These are phyloP conservation scores for Hymenoscyphus occultus DNA, from an alignment of 2,329 filamentous ascomycete genomes.

Conservation along the genomic window DNA sequence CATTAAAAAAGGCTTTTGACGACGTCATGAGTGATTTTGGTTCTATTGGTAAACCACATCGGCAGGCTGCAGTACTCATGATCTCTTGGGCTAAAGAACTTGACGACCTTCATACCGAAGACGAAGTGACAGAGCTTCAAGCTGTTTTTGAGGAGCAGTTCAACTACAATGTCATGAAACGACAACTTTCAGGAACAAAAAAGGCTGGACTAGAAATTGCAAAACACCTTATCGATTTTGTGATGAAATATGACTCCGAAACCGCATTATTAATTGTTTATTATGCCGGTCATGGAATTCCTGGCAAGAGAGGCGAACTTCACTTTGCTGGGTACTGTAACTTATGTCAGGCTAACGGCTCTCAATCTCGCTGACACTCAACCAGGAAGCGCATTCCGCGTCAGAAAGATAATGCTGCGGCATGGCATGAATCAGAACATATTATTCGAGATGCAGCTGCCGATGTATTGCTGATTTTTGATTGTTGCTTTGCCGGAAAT, in stretches of 20 bases:
- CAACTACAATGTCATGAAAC: slow-evolving; percentile 19
- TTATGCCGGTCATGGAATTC: slow-evolving; percentile 34
- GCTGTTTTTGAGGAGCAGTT: slow-evolving; percentile 14
- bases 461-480: slow-evolving; percentile 15
- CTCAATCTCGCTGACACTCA: neutral
- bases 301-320: slow-evolving; percentile 10
- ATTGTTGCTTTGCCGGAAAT: slow-evolving; percentile 17
- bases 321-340: slow-evolving; percentile 12
- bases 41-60: slow-evolving; percentile 5
- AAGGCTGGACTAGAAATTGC: slow-evolving; percentile 22
- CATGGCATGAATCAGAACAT: slow-evolving; percentile 9
- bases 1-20: neutral
- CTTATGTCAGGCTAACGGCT: neutral
- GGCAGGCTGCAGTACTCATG: slow-evolving; percentile 13
- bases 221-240: slow-evolving; percentile 24
- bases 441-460: slow-evolving; percentile 9
- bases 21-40: slow-evolving; percentile 13
- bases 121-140: slow-evolving; percentile 12
- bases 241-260: slow-evolving; percentile 22
- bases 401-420: slow-evolving; percentile 8
- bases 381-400: slow-evolving; percentile 9
- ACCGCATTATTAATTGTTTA: slow-evolving; percentile 32
- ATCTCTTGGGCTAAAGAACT: slow-evolving; percentile 13
- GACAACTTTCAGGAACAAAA: slow-evolving; percentile 3
- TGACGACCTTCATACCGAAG: slow-evolving; percentile 12